A percentile compares a stretch with the other conserved stretches of the same genome.
Conservation (phyloP, 2,329 filamentous ascomycete genomes). For the Tolypocladium guangdongense region DNA sequence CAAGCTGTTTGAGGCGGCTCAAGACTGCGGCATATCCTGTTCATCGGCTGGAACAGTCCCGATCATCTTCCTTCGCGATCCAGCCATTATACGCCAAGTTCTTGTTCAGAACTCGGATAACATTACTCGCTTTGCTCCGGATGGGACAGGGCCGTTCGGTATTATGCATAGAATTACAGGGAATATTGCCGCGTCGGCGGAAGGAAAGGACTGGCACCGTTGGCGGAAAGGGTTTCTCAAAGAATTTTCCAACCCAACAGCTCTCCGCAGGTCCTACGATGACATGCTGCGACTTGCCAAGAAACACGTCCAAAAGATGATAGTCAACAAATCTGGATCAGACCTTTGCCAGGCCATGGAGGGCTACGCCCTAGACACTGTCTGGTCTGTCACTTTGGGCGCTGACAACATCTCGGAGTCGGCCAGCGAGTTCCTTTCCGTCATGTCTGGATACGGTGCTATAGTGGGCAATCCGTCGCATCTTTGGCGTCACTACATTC, state of each 20-base stretch:
- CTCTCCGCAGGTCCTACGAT: not conserved
- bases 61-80: slow-evolving; percentile 1
- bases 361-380: slow-evolving; percentile 2
- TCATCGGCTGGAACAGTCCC: not conserved
- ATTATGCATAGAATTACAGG: slow-evolving; percentile 1
- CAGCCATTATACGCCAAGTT: slow-evolving; percentile 2
- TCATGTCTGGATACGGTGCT: not conserved
- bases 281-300: slow-evolving; percentile 1
- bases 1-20: not conserved
- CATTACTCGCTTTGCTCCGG: not conserved
- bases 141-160: slow-evolving; percentile 1
- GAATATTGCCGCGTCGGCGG: slow-evolving; percentile 1
- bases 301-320: not conserved
- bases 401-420: not conserved
- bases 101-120: not conserved
- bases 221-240: slow-evolving; percentile 2
- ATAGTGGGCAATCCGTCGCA: slow-evolving; percentile 3
- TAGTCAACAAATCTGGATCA: not conserved
- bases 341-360: slow-evolving; percentile 1
- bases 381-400: slow-evolving; percentile 1
- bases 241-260: not conserved
- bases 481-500: slow-evolving; percentile 2
- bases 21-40: not conserved
- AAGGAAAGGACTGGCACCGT: slow-evolving; percentile 3
- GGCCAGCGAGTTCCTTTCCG: not conserved